Evolutionary conservation across 2,329 filamentous ascomycete genomes (phyloP).

Genomic region (Colletotrichum shisoi): DNA sequence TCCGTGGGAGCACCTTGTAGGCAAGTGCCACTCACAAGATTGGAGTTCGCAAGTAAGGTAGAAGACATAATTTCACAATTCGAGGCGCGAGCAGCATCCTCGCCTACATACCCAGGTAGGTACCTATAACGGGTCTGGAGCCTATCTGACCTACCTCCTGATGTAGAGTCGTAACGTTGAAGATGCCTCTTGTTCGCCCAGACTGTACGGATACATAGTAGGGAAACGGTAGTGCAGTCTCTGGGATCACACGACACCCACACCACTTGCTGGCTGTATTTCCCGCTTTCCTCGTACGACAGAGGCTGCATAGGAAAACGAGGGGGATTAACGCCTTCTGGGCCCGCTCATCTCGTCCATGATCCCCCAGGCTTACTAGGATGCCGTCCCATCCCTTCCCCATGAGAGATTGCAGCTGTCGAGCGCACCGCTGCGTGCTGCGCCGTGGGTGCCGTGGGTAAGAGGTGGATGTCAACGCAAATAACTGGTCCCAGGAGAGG

Average conservation of each 20-base stretch:
- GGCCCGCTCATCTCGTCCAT: background rate
- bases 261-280: background rate
- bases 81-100: background rate
- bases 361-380: constrained; percentile 11
- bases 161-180: background rate
- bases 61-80: background rate
- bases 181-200: background rate
- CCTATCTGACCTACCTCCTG: too few relatives aligned
- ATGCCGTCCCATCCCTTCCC: too few relatives aligned
- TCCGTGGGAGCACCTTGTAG: constrained; percentile 2
- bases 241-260: background rate
- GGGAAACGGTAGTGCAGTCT: background rate
- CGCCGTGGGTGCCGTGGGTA: background rate
- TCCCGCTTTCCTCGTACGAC: constrained; percentile 11
- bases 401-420: background rate
- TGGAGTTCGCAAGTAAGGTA: constrained; percentile 1
- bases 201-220: too few relatives aligned
- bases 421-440: background rate
- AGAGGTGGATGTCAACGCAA: constrained; percentile 21
- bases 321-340: constrained; percentile 11
- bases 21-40: constrained; percentile 1
- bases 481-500: constrained; percentile 27
- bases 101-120: too few relatives aligned
- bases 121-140: too few relatives aligned
- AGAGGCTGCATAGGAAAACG: background rate